phyloP scores from a whole-genome alignment of 352 stramenopile genomes.

The Globisporangium recalcitrans region DNA sequence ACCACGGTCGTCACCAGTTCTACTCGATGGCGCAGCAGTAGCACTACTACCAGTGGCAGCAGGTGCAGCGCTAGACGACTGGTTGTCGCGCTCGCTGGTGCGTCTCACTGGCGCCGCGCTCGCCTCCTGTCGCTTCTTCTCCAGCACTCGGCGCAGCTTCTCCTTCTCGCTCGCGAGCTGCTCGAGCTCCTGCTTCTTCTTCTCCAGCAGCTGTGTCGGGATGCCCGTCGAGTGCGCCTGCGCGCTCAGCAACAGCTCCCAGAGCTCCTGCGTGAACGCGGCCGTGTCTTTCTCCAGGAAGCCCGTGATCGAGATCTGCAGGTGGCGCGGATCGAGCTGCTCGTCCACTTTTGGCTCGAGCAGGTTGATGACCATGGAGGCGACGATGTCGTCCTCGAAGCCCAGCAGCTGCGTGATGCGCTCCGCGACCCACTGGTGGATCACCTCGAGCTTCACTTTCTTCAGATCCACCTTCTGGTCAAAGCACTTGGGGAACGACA shows the following conservation, averaged over 20 bases:
- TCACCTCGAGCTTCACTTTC: constrained; percentile 89
- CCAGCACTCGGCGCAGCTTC: constrained; percentile 50
- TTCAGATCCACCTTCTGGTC: constrained; percentile 76
- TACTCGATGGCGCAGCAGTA: neutral
- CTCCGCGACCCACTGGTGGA: constrained; percentile 86
- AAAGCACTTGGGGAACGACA: constrained; percentile 79
- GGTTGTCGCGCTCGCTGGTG: neutral
- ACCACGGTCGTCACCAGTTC: neutral
- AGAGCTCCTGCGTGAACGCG: constrained; percentile 87
- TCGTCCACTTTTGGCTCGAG: constrained; percentile 76
- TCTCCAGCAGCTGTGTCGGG: constrained; percentile 75
- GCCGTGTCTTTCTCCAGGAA: constrained; percentile 89
- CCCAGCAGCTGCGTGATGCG: constrained; percentile 82
- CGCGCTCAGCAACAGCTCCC: constrained; percentile 85
- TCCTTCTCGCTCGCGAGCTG: constrained; percentile 49
- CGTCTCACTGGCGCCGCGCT: constrained; percentile 6
- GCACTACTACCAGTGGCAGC: neutral
- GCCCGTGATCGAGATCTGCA: constrained; percentile 87
- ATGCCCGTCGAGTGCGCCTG: constrained; percentile 87
- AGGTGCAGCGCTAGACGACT: neutral
- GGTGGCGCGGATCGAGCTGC: constrained; percentile 69
- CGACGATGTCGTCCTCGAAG: constrained; percentile 91
- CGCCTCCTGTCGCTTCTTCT: constrained; percentile 38
- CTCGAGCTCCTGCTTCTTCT: constrained; percentile 89
- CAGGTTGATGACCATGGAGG: constrained; percentile 79